phyloP scores from a whole-genome alignment of 441 rosid species.

The Adansonia rubrostipa region DNA sequence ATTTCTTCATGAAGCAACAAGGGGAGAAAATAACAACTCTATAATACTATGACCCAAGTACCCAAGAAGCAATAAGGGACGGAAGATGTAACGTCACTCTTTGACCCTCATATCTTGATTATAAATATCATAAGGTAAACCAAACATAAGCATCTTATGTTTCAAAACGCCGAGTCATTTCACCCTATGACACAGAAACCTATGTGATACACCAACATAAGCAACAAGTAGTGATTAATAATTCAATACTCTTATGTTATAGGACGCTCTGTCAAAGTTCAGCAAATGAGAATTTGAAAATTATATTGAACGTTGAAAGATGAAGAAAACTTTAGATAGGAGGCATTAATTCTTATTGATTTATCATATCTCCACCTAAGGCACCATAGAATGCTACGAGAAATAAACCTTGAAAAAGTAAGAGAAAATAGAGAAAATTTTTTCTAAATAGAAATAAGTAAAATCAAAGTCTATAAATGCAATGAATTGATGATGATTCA shows the following conservation, averaged over 20 bases:
- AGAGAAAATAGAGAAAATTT: neutral
- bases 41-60: neutral
- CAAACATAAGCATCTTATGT: neutral
- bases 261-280: conserved; percentile 1
- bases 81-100: conserved; percentile 2
- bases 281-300: neutral
- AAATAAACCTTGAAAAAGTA: neutral
- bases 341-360: neutral
- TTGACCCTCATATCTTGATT: conserved; percentile 6
- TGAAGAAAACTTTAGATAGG: neutral
- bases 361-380: neutral
- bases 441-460: conserved; percentile 4
- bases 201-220: conserved; percentile 13
- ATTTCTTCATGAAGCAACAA: neutral
- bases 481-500: neutral
- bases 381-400: neutral
- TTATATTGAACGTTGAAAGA: conserved; percentile 12
- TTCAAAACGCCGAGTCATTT: neutral
- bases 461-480: neutral
- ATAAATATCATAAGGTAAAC: conserved; percentile 10
- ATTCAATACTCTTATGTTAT: neutral
- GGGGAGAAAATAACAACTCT: neutral
- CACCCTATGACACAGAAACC: neutral
- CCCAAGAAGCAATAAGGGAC: neutral
- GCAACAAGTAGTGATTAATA: neutral